Percentiles rank a stretch among this genome's conserved stretches.
Evolutionary conservation across 2,329 filamentous ascomycete genomes (phyloP).

Genomic region (Didymella arachidicola): DNA sequence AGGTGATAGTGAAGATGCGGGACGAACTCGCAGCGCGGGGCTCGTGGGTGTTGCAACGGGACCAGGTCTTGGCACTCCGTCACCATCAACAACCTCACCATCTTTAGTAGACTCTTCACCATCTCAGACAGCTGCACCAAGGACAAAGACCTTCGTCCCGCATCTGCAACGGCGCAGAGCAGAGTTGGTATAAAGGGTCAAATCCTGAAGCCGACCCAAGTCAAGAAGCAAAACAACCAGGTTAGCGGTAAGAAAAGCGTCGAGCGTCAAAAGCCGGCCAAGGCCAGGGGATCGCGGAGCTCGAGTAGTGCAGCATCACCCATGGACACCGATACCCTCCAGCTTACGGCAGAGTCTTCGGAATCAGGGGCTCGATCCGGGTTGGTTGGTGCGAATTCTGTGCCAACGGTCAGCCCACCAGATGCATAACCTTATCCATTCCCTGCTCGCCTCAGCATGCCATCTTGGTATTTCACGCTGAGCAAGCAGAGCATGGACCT

Average conservation of each 20-base stretch:
- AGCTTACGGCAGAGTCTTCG: slow-evolving; percentile 11
- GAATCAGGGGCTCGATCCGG: slow-evolving; percentile 5
- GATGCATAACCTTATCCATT: background rate
- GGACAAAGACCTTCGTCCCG: background rate
- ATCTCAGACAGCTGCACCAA: background rate
- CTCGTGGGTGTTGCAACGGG: too few relatives aligned
- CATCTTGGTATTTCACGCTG: slow-evolving; percentile 30
- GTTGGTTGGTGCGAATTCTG: background rate
- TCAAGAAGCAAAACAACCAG: background rate
- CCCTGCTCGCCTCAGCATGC: slow-evolving; percentile 3
- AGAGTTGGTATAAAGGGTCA: background rate
- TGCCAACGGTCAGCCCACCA: background rate
- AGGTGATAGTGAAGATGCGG: background rate
- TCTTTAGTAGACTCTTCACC: too few relatives aligned
- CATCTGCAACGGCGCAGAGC: background rate
- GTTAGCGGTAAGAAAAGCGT: slow-evolving; percentile 4
- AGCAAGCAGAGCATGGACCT: background rate
- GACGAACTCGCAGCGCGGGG: too few relatives aligned
- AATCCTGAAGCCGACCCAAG: background rate
- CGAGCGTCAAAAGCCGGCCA: background rate
- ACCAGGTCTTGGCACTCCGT: too few relatives aligned
- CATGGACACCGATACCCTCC: background rate
- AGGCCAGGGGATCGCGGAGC: background rate
- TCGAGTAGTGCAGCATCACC: background rate
- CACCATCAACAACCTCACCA: too few relatives aligned